Evolutionary conservation across 2,329 filamentous ascomycete species (phyloP).

Genomic region (Allantophomopsis lycopodina): DNA sequence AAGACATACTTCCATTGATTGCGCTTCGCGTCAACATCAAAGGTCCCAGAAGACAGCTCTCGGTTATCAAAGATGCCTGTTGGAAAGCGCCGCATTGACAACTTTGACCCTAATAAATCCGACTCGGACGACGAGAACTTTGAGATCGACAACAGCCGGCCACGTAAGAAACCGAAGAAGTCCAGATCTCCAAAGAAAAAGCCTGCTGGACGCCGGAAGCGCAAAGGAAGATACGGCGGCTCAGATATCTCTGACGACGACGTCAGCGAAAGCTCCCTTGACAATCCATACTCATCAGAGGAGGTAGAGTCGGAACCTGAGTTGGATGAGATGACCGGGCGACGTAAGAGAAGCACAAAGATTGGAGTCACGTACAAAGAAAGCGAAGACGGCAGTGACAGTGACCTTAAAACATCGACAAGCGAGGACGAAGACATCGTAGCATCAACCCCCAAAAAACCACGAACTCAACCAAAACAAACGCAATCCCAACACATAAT

Average conservation of each 20-base stretch:
- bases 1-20: not conserved
- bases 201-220: constrained; percentile 20
- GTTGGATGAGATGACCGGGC: constrained; percentile 31
- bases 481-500: constrained; percentile 15
- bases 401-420: constrained; percentile 14
- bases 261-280: constrained; percentile 33
- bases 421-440: constrained; percentile 7
- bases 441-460: constrained; percentile 3
- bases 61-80: constrained; percentile 10
- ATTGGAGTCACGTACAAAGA: constrained; percentile 33
- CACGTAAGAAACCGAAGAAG: constrained; percentile 28
- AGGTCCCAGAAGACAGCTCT: too few relatives aligned
- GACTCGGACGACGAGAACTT: constrained; percentile 55
- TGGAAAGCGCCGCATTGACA: constrained; percentile 37
- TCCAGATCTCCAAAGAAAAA: constrained; percentile 17
- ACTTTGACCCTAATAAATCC: constrained; percentile 53
- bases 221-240: constrained; percentile 33
- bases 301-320: constrained; percentile 25
- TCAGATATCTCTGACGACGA: constrained; percentile 51
- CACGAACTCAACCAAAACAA: constrained; percentile 8
- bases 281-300: constrained; percentile 33
- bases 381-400: constrained; percentile 25
- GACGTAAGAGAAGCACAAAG: constrained; percentile 32
- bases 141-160: constrained; percentile 34
- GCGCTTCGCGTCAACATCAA: not conserved